Evolutionary conservation across 2,329 filamentous ascomycete species (phyloP), one percentile per base, ranked within the genome.

Genomic region (Teratosphaeria destructans): DNA sequence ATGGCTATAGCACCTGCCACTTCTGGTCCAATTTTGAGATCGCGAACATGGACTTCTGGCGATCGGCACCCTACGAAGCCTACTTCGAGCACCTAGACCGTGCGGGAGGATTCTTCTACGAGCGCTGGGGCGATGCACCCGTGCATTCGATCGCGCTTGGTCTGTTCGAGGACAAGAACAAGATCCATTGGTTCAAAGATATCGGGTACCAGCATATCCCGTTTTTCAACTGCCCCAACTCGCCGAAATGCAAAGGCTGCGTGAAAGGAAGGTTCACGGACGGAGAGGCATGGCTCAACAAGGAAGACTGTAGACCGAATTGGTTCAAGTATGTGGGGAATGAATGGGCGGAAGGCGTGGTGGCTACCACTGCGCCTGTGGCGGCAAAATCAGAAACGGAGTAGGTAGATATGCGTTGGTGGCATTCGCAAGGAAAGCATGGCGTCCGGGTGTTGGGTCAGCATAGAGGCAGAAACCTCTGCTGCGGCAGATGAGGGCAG

Each of bases 11-110:
- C 37, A 97, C 94, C 2, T 99, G 94, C 74, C 94, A 99, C 75
- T 99, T 99, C 80, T 99, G 94, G 94, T 94, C 87, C 69, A 99
- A 99, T 75, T 99, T 99, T 68, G 94, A 99, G 76, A 93, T 99
- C 68, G 93, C 84, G 54, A 90, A 96, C 74, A 84, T 99, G 82
- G 83, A 83, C 63, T 96, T 99, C 75, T 99, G 91, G 89, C 81
- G 94, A 55, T 89, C 90, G 71, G 84, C 92, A 72, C 82, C 85
- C 54, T 99, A 99, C 72, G 89, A 95, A 71, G 91, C 95, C 64
- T 99, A 96, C 75, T 99, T 99, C 72, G 86, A 95, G 71, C 91
- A 97, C 74, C 82, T 99, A 37, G 94, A 99, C 74, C 85, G 89
- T 23, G 90, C 92, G 0, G 94, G 94, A 43, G 94, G 94, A 27